These are phyloP conservation scores for Sphagnum contortum DNA, from an alignment of 225 moss, liverwort and hornwort genomes.

Conservation along the genomic window DNA sequence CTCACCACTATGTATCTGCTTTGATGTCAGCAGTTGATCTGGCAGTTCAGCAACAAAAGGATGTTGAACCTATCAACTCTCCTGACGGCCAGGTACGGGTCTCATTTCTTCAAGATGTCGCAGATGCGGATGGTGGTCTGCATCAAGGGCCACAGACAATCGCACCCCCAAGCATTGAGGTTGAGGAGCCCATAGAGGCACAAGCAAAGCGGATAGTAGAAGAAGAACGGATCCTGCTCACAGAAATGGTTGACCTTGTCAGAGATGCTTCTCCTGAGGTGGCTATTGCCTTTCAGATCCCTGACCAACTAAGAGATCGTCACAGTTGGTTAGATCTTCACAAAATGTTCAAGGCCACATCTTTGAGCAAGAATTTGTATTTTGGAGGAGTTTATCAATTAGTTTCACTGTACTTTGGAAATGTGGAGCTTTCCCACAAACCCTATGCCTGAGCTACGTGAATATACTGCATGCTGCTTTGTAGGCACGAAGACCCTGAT, in stretches of 20 bases:
- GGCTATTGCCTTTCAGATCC: constrained; percentile 11
- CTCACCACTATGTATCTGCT: constrained; percentile 27
- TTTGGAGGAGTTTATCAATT: too few species aligned
- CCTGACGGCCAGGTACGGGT: constrained; percentile 12
- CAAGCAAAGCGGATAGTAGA: constrained; percentile 63
- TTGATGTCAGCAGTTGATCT: constrained; percentile 30
- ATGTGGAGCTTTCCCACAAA: too few species aligned
- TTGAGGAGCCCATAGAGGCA: constrained; percentile 26
- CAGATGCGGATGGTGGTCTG: constrained; percentile 25
- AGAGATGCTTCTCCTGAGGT: constrained; percentile 89
- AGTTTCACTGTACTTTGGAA: too few species aligned
- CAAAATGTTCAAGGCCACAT: too few species aligned
- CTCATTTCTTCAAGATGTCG: constrained; percentile 11
- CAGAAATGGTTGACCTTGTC: constrained; percentile 78
- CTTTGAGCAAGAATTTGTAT: too few species aligned
- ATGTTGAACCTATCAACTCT: constrained; percentile 14
- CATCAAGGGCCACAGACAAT: constrained; percentile 20
- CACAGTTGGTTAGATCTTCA: too few species aligned
- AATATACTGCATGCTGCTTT: too few species aligned
- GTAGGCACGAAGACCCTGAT: too few species aligned
- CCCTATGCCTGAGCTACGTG: too few species aligned
- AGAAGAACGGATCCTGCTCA: constrained; percentile 77
- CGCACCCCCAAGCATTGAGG: constrained; percentile 21
- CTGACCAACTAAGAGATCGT: too few species aligned
- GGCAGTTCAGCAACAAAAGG: constrained; percentile 42